Percentiles rank a stretch among this genome's conserved stretches.
Conservation (phyloP, 805 yeast genomes). For the Saitoella complicata region DNA sequence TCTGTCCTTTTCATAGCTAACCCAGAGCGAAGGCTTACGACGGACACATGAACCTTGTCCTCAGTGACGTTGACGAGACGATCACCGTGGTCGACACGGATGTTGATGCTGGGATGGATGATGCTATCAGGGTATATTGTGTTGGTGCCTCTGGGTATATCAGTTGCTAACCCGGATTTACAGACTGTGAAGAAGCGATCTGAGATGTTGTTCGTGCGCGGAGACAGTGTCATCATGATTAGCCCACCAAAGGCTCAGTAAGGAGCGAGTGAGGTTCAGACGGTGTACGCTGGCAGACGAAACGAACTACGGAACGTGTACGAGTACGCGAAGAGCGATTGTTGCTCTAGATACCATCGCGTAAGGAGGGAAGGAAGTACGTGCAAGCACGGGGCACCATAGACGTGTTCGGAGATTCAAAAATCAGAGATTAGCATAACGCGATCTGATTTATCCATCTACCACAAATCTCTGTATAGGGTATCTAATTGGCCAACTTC, state of each 20-base stretch:
- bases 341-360: too few species aligned
- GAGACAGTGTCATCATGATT: slow-evolving; percentile 87
- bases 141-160: not conserved
- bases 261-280: too few species aligned
- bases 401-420: too few species aligned
- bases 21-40: not conserved
- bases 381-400: too few species aligned
- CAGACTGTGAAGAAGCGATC: slow-evolving; percentile 37
- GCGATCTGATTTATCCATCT: too few species aligned
- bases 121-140: not conserved
- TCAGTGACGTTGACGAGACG: slow-evolving; percentile 82
- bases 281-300: too few species aligned
- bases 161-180: slow-evolving; percentile 11
- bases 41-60: slow-evolving; percentile 46
- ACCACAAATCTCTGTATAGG: too few species aligned
- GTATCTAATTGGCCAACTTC: too few species aligned
- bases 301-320: too few species aligned
- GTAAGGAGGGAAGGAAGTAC: too few species aligned
- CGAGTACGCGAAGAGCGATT: too few species aligned
- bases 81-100: slow-evolving; percentile 43
- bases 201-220: slow-evolving; percentile 90
- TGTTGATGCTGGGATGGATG: slow-evolving; percentile 18
- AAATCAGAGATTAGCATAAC: too few species aligned
- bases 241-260: slow-evolving; percentile 24
- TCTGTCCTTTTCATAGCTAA: not conserved